These are phyloP conservation scores for Schwanniomyces sp. DNA, from an alignment of 805 yeast genomes.

Conservation along the genomic window DNA sequence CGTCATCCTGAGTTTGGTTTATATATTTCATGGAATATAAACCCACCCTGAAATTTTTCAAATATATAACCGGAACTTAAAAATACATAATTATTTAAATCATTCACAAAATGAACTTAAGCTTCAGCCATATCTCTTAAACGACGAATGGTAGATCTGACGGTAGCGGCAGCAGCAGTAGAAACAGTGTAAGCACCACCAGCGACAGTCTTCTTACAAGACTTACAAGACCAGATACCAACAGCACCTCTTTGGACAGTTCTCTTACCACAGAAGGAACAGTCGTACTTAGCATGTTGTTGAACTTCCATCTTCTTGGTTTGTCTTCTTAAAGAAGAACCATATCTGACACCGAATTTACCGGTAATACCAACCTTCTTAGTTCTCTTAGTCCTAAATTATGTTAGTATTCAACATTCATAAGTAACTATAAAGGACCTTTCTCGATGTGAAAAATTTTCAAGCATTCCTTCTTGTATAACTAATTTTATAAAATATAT, in stretches of 20 bases:
- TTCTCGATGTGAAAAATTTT: neutral
- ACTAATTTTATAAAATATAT: neutral
- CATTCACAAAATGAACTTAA: conserved; percentile 46
- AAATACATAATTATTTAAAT: conserved; percentile 17
- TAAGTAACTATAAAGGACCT: neutral
- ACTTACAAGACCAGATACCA: conserved; percentile 98
- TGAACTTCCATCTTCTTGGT: conserved; percentile 98
- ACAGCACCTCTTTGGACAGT: conserved; percentile 95
- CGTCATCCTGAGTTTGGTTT: conserved; percentile 6
- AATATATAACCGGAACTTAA: conserved; percentile 14
- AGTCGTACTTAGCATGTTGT: conserved; percentile 98
- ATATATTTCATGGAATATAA: conserved; percentile 4
- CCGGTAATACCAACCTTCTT: conserved; percentile 99
- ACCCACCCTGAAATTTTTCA: conserved; percentile 4
- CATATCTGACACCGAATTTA: conserved; percentile 99
- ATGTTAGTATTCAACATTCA: conserved; percentile 40
- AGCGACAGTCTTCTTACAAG: conserved; percentile 96
- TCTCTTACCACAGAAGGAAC: conserved; percentile 99
- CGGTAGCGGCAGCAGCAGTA: conserved; percentile 99
- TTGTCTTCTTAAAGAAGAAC: conserved; percentile 99
- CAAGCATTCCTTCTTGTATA: neutral
- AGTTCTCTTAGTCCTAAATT: conserved; percentile 96
- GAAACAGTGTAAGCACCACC: conserved; percentile 99
- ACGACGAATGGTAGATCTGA: conserved; percentile 99
- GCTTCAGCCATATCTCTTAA: conserved; percentile 99